Conservation (phyloP, 352 stramenopile genomes). For the Globisporangium okanoganense region DNA sequence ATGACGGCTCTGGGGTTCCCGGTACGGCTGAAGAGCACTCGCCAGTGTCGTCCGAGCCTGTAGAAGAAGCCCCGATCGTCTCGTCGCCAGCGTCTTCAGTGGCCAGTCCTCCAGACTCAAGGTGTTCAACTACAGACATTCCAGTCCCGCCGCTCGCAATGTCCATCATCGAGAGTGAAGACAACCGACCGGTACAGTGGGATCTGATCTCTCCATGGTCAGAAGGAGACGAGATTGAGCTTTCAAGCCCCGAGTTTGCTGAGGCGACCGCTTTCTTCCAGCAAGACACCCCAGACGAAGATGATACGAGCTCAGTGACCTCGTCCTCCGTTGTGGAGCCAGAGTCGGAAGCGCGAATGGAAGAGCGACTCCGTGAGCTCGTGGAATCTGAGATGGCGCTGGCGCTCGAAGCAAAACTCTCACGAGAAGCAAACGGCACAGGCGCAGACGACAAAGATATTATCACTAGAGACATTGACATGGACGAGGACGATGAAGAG, state of each 20-base stretch:
- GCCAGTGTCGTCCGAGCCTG: not conserved
- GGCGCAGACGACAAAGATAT: not conserved
- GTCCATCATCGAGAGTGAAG: not conserved
- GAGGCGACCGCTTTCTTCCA: not conserved
- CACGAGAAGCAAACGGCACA: not conserved
- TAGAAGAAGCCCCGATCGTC: not conserved
- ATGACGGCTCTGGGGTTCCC: not conserved
- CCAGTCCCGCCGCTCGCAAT: not conserved
- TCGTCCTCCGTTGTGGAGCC: not conserved
- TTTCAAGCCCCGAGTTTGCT: not conserved
- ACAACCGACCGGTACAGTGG: slow-evolving; percentile 19
- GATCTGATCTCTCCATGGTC: slow-evolving; percentile 58
- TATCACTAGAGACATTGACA: not conserved
- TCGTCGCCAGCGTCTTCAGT: not conserved
- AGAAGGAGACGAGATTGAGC: slow-evolving; percentile 11
- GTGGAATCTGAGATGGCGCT: not conserved
- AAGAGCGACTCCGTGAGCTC: slow-evolving; percentile 12
- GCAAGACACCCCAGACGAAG: not conserved
- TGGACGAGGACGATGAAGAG: slow-evolving; percentile 18
- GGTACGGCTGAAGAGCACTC: not conserved
- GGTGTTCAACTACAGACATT: not conserved
- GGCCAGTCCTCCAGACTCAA: not conserved
- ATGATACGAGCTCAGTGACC: not conserved
- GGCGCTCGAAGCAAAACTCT: not conserved
- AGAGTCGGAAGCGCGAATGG: slow-evolving; percentile 8